These are phyloP conservation scores for Solioccasus polychromus DNA, from an alignment of 768 basidiomycete species.

Conservation along the genomic window DNA sequence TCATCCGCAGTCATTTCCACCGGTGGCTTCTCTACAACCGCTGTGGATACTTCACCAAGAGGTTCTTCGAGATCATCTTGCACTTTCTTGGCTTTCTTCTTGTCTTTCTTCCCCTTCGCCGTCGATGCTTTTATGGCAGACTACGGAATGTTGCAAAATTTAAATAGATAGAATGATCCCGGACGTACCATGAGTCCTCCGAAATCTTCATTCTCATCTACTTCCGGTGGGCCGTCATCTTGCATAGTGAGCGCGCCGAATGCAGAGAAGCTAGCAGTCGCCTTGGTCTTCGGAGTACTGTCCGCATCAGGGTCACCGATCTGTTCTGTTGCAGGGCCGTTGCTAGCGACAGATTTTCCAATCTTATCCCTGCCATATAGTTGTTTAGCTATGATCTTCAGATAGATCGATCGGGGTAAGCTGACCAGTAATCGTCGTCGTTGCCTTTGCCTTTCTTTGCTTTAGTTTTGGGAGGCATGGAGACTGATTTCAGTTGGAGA, in stretches of 20 bases:
- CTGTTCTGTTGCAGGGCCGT: conserved; percentile 29
- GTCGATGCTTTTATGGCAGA: conserved; percentile 60
- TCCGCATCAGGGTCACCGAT: conserved; percentile 44
- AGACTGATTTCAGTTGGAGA: too few relatives aligned
- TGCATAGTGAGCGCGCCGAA: conserved; percentile 47
- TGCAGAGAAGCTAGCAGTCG: conserved; percentile 43
- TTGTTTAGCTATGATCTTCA: conserved; percentile 15
- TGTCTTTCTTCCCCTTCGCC: conserved; percentile 52
- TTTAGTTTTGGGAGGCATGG: conserved; percentile 61
- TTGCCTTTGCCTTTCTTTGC: conserved; percentile 85
- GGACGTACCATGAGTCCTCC: conserved; percentile 72
- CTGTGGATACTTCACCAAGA: conserved; percentile 23
- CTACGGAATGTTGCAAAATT: conserved; percentile 30
- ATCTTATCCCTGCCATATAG: conserved; percentile 54
- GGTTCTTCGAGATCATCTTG: conserved; percentile 32
- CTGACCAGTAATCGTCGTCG: conserved; percentile 78
- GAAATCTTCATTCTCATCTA: conserved; percentile 62
- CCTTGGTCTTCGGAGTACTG: conserved; percentile 26
- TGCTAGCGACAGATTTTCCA: conserved; percentile 53
- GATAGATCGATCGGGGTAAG: conserved; percentile 12
- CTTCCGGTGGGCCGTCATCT: conserved; percentile 40
- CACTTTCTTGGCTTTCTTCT: conserved; percentile 44
- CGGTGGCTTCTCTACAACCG: conserved; percentile 36
- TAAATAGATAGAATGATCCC: conserved; percentile 1
- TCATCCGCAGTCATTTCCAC: conserved; percentile 66